Base-by-base conservation (phyloP, 768 basidiomycete species). In the Candolleomyces efflorescens region DNA sequence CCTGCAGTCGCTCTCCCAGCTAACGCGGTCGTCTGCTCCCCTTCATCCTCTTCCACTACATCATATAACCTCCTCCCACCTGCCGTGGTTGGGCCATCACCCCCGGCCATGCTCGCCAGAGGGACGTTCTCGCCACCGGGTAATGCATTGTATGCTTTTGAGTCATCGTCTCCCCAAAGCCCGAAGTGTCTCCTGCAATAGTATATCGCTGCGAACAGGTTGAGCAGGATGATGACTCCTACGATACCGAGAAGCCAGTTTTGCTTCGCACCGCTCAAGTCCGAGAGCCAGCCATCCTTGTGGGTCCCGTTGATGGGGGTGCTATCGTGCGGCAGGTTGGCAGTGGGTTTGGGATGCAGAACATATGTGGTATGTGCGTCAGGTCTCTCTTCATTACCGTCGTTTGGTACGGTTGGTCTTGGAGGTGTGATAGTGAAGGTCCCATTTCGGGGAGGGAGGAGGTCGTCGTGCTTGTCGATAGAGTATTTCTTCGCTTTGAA, bases 201-300 rank as follows among this genome's bases (percentile, higher is more conserved):
- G 80, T 89, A 94, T 18, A 88, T 65, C 0, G 81, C 84, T 3
- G 77, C 78, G 1, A 76, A 82, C 15, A 87, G 68, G 26, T 81
- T 85, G 64, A 92, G 89, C 36, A 95, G 63, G 2, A 83, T 68
- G 17, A 94, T 84, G 12, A 82, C 78, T 17, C 82, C 84, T 18
- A 89, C 71, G 2, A 90, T 90, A 58, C 84, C 86, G 56, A 94
- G 91, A 69, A 96, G 82, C 93, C 94, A 95, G 59, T 84, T 88
- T 59, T 89, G 86, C 59, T 79, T 85, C 11, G 83, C 78, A 43
- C 89, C 74, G 39, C 93, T 81, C 56, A 94, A 79, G 60, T 82
- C 80, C 0, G 85, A 75, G 72, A 89, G 87, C 86, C 89, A 92
- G 51, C 86, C 88, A 63, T 86, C 81, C 32, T 32, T 32, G 62